Conservation (phyloP, 768 basidiomycete species). For the Tubosaeta sp. region DNA sequence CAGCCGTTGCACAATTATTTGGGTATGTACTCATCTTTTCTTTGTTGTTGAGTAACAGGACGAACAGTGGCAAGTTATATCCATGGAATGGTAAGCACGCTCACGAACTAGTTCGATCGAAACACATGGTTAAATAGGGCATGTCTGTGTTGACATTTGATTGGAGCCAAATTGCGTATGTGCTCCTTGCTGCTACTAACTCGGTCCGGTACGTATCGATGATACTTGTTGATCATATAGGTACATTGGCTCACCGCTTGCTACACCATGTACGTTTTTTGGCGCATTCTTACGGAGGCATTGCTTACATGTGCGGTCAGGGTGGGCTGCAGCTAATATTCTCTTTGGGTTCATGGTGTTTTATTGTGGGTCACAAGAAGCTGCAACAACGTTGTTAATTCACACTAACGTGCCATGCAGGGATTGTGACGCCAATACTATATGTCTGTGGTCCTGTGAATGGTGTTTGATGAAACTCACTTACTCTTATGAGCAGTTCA, state of each 20-base stretch:
- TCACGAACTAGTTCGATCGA: not conserved
- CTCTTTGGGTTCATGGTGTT: conserved; percentile 63
- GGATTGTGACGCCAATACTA: conserved; percentile 33
- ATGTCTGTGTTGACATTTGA: conserved; percentile 79
- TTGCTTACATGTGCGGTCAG: conserved; percentile 11
- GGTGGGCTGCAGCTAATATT: conserved; percentile 81
- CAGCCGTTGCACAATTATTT: conserved; percentile 44
- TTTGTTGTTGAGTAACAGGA: not conserved
- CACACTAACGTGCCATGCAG: conserved; percentile 9
- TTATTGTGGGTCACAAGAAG: conserved; percentile 44
- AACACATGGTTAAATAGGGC: conserved; percentile 28
- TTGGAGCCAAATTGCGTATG: conserved; percentile 62
- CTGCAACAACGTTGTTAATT: not conserved
- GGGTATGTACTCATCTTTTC: conserved; percentile 31
- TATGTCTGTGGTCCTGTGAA: conserved; percentile 49
- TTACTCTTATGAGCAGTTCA: conserved; percentile 38
- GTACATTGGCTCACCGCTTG: conserved; percentile 48
- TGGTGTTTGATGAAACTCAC: conserved; percentile 17
- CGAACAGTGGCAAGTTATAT: conserved; percentile 21
- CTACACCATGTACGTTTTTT: conserved; percentile 51
- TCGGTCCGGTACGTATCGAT: not conserved
- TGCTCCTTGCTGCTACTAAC: conserved; percentile 4
- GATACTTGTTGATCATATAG: conserved; percentile 5
- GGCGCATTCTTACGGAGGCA: not conserved
- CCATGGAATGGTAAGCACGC: conserved; percentile 42